Conservation (phyloP, 768 basidiomycete genomes). For the Kondoa subrosea region DNA sequence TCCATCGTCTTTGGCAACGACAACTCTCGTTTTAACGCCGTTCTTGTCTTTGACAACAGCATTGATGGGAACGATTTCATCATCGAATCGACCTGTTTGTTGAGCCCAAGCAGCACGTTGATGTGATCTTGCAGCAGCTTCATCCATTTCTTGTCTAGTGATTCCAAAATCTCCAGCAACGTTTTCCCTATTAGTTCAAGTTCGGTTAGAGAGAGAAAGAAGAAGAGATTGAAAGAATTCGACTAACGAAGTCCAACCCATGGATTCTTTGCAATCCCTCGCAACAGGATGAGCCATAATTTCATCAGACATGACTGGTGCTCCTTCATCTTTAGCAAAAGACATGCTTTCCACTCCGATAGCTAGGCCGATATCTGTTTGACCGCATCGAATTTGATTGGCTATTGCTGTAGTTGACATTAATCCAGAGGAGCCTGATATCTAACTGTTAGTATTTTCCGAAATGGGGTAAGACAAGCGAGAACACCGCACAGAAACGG, state of each 20-base stretch:
- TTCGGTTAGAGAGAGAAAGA: constrained; percentile 33
- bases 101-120: constrained; percentile 65
- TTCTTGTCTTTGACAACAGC: background rate
- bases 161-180: constrained; percentile 61
- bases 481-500: constrained; percentile 65
- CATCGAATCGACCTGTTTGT: constrained; percentile 62
- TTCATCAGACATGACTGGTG: constrained; percentile 1
- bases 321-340: constrained; percentile 24
- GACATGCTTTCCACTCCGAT: constrained; percentile 87
- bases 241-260: background rate
- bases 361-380: constrained; percentile 74
- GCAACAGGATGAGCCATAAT: constrained; percentile 10
- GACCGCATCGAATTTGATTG: constrained; percentile 53
- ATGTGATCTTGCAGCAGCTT: constrained; percentile 66
- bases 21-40: constrained; percentile 38
- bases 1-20: constrained; percentile 64
- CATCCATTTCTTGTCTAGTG: constrained; percentile 57
- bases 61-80: constrained; percentile 57
- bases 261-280: constrained; percentile 16
- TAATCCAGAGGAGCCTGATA: constrained; percentile 41
- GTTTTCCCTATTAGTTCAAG: constrained; percentile 83
- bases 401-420: constrained; percentile 67
- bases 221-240: background rate
- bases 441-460: background rate
- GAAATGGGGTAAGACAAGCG: background rate